phyloP scores from a whole-genome alignment of 805 yeast genomes.

The Starmerella riodocensis region DNA sequence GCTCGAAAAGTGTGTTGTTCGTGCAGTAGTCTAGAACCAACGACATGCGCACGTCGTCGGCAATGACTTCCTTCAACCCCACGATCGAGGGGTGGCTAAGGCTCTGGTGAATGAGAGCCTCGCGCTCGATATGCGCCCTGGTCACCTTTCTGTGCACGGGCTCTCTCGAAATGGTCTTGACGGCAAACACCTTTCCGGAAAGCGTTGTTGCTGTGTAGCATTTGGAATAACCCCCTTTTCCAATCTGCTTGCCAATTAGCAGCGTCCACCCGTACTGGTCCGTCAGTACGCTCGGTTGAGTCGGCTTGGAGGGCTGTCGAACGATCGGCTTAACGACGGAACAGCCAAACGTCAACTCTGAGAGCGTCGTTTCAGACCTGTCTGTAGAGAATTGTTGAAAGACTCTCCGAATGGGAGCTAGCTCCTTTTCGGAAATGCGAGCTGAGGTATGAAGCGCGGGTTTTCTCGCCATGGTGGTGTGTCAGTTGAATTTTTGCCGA shows the following conservation, averaged over 20 bases:
- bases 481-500: too few relatives aligned
- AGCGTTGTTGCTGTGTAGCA: slow-evolving; percentile 10
- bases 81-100: slow-evolving; percentile 81
- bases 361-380: too few relatives aligned
- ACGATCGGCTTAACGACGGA: too few relatives aligned
- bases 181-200: slow-evolving; percentile 11
- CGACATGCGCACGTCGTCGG: slow-evolving; percentile 83
- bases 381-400: too few relatives aligned
- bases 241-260: slow-evolving; percentile 12
- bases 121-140: slow-evolving; percentile 26
- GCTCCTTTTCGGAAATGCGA: too few relatives aligned
- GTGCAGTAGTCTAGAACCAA: slow-evolving; percentile 86
- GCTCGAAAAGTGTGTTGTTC: slow-evolving; percentile 82
- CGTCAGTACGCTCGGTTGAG: too few relatives aligned
- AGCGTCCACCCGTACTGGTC: too few relatives aligned
- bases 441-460: too few relatives aligned
- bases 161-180: slow-evolving; percentile 8
- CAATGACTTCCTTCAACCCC: slow-evolving; percentile 84
- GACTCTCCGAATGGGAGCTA: too few relatives aligned
- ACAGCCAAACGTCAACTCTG: too few relatives aligned
- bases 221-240: slow-evolving; percentile 17
- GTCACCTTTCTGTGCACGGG: not conserved
- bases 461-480: too few relatives aligned
- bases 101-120: slow-evolving; percentile 80
- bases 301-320: too few relatives aligned